Conservation (phyloP, 495 filamentous ascomycete species). For the Penicillium desertorum region DNA sequence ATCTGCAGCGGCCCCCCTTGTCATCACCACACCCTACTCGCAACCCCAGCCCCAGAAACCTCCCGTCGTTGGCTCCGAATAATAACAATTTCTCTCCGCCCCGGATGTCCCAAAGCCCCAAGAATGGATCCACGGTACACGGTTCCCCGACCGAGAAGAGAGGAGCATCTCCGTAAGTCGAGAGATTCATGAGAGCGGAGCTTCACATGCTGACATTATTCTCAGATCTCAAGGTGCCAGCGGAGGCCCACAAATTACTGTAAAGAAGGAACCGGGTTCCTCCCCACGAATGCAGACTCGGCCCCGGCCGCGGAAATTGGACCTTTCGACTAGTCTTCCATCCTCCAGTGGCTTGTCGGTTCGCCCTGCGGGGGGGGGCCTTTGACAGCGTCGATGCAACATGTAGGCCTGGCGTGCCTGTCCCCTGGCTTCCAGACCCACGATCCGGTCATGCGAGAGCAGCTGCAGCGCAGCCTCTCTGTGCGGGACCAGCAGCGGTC, state of each 20-base stretch:
- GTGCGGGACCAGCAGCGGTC: slow-evolving; percentile 91
- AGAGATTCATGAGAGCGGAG: not conserved
- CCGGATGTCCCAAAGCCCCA: slow-evolving; percentile 35
- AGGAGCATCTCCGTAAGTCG: slow-evolving; percentile 55
- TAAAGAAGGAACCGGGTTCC: slow-evolving; percentile 93
- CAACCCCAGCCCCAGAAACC: slow-evolving; percentile 50
- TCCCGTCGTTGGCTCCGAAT: slow-evolving; percentile 41
- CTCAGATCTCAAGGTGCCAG: slow-evolving; percentile 41
- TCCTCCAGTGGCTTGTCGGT: slow-evolving; percentile 56
- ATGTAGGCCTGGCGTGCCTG: slow-evolving; percentile 90
- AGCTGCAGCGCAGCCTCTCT: slow-evolving; percentile 88
- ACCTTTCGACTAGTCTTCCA: slow-evolving; percentile 74
- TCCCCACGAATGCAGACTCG: slow-evolving; percentile 73
- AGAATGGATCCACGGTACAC: slow-evolving; percentile 42
- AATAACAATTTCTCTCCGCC: slow-evolving; percentile 38
- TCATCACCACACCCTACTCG: slow-evolving; percentile 49
- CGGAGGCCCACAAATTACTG: slow-evolving; percentile 73
- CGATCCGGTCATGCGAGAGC: slow-evolving; percentile 94
- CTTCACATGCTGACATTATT: not conserved
- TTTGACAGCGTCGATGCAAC: slow-evolving; percentile 80
- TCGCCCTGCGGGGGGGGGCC: slow-evolving; percentile 67
- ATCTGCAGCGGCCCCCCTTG: slow-evolving; percentile 47
- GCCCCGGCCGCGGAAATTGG: slow-evolving; percentile 84
- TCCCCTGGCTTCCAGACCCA: slow-evolving; percentile 95
- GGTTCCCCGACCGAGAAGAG: slow-evolving; percentile 52